phyloP scores from a whole-genome alignment of 2,329 filamentous ascomycete genomes.

The Aspergillus flavus region DNA sequence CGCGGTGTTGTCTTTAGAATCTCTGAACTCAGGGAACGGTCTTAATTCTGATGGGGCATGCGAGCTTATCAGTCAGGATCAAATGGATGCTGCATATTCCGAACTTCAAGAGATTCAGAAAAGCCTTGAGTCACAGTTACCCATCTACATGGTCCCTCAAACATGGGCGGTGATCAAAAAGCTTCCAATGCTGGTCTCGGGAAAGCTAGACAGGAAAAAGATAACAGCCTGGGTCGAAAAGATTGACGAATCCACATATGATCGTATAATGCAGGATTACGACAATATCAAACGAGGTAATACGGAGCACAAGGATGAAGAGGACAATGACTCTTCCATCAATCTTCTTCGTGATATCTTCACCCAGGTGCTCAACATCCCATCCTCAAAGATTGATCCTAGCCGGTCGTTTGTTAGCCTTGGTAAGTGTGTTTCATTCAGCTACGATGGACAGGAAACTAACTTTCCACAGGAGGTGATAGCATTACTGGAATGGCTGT shows the following conservation, averaged over 20 bases:
- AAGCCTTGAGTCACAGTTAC: constrained; percentile 45
- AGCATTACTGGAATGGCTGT: constrained; percentile 45
- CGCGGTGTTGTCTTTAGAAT: constrained; percentile 45
- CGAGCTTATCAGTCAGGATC: constrained; percentile 33
- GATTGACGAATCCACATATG: constrained; percentile 43
- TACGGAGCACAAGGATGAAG: constrained; percentile 22
- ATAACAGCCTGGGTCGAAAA: constrained; percentile 49
- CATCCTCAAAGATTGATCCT: constrained; percentile 34
- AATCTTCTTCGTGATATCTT: constrained; percentile 35
- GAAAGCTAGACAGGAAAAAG: constrained; percentile 42
- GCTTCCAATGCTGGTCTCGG: constrained; percentile 44
- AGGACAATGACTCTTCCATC: constrained; percentile 21
- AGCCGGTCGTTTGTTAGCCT: constrained; percentile 41
- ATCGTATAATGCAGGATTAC: constrained; percentile 43
- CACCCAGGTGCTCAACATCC: constrained; percentile 40
- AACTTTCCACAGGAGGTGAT: constrained; percentile 35
- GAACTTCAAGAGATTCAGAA: constrained; percentile 39
- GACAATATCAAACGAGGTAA: constrained; percentile 30
- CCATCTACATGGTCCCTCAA: constrained; percentile 50
- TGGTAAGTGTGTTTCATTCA: constrained; percentile 26
- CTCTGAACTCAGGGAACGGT: constrained; percentile 24
- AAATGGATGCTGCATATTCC: constrained; percentile 26
- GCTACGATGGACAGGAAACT: background rate
- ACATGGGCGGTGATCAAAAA: constrained; percentile 41
- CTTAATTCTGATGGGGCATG: constrained; percentile 34